phyloP scores from a whole-genome alignment of 192 early-diverging fungal species.

The Nowakowskiella sp. region DNA sequence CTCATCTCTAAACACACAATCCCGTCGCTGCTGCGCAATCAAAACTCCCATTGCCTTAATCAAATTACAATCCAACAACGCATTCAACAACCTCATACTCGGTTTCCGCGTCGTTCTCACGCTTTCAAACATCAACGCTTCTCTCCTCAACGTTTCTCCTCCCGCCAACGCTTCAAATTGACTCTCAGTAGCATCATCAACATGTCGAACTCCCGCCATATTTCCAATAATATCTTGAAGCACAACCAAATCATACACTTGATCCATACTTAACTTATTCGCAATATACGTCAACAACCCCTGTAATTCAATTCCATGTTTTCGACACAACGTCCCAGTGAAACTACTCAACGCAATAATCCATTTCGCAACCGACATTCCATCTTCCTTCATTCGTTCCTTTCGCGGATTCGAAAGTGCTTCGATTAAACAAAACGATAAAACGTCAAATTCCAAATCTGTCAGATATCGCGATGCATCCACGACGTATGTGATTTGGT shows the following conservation, averaged over 20 bases:
- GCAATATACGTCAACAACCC: slow-evolving; percentile 57
- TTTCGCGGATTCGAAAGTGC: slow-evolving; percentile 49
- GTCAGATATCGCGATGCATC: slow-evolving; percentile 71
- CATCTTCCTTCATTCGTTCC: slow-evolving; percentile 53
- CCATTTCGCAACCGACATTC: slow-evolving; percentile 53
- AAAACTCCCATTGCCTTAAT: slow-evolving; percentile 46
- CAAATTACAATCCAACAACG: slow-evolving; percentile 46
- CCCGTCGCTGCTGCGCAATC: slow-evolving; percentile 52
- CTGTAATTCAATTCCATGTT: slow-evolving; percentile 58
- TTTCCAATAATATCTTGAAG: slow-evolving; percentile 61
- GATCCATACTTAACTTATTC: slow-evolving; percentile 47
- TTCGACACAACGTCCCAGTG: slow-evolving; percentile 54
- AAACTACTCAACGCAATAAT: slow-evolving; percentile 57
- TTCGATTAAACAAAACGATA: slow-evolving; percentile 60
- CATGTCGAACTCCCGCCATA: slow-evolving; percentile 61
- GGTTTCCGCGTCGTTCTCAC: slow-evolving; percentile 40
- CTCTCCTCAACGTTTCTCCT: slow-evolving; percentile 49
- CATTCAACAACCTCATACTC: slow-evolving; percentile 43
- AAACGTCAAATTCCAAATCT: slow-evolving; percentile 65
- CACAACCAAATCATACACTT: slow-evolving; percentile 57
- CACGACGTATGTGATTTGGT: slow-evolving; percentile 62
- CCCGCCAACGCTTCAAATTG: slow-evolving; percentile 61
- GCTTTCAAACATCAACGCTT: slow-evolving; percentile 42
- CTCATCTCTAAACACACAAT: slow-evolving; percentile 32
- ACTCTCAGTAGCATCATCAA: slow-evolving; percentile 44